phyloP scores from a whole-genome alignment of 2,329 filamentous ascomycete species.

The Paecilomyces sp. region DNA sequence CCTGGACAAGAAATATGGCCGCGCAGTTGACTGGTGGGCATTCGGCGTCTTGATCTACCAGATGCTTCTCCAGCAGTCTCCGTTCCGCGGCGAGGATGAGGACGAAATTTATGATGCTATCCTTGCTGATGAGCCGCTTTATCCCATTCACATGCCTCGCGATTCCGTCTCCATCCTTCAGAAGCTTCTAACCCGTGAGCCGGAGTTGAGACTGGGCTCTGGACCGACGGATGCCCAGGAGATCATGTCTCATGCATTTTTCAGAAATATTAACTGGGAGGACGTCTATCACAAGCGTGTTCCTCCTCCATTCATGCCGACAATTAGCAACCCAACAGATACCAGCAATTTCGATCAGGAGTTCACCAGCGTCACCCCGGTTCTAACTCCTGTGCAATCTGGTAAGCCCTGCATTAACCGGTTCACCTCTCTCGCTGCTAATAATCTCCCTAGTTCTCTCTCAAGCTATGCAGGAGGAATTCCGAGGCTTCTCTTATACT shows the following conservation, averaged over 20 bases:
- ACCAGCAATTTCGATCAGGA: conserved; percentile 99
- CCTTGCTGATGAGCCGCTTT: conserved; percentile 91
- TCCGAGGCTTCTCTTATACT: conserved; percentile 97
- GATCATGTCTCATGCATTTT: conserved; percentile 98
- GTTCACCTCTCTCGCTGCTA: conserved; percentile 8
- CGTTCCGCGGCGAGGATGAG: conserved; percentile 97
- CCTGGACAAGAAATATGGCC: conserved; percentile 95
- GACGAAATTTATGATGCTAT: conserved; percentile 99
- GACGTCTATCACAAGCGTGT: conserved; percentile 96
- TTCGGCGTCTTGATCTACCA: conserved; percentile 99
- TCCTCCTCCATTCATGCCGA: conserved; percentile 78
- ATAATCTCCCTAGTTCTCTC: conserved; percentile 63
- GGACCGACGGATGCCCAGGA: conserved; percentile 96
- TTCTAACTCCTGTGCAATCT: conserved; percentile 93
- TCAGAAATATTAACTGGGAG: conserved; percentile 96
- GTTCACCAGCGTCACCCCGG: conserved; percentile 96
- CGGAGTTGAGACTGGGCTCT: conserved; percentile 83
- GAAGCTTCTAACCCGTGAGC: conserved; percentile 92
- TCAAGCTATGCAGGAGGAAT: conserved; percentile 98
- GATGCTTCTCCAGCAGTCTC: conserved; percentile 97
- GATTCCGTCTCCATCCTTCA: conserved; percentile 97
- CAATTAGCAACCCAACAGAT: conserved; percentile 86
- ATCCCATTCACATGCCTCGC: conserved; percentile 97
- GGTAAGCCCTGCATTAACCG: conserved; percentile 53
- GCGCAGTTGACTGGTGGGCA: conserved; percentile 98